Conservation (phyloP, 139 green algal species). For the Coelastrella sp. region DNA sequence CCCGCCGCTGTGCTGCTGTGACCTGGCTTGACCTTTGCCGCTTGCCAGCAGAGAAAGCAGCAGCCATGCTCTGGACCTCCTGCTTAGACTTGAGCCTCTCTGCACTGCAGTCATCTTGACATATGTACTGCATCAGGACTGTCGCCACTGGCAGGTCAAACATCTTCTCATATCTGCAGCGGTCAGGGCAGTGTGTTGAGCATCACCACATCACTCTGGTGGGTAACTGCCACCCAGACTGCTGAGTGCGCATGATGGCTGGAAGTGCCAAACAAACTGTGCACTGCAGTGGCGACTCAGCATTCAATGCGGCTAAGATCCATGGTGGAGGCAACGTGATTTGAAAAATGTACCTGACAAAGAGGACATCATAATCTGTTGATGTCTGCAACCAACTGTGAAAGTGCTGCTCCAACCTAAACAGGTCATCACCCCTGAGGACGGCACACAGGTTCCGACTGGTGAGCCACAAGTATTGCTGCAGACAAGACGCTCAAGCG, state of each 20-base stretch:
- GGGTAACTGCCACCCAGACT: no score
- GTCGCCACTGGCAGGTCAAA: constrained; percentile 53
- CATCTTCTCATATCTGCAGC: constrained; percentile 61
- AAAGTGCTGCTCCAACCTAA: constrained; percentile 61
- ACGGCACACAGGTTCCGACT: no score
- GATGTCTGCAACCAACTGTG: constrained; percentile 44
- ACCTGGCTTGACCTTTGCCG: constrained; percentile 43
- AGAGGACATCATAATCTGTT: constrained; percentile 49
- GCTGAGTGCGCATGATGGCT: neutral
- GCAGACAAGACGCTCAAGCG: no score
- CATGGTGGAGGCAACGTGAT: no score
- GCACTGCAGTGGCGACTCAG: neutral
- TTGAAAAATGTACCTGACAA: constrained; percentile 62
- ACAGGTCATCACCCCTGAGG: constrained; percentile 60
- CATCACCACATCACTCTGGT: no score
- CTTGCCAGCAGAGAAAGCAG: constrained; percentile 11
- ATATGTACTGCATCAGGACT: constrained; percentile 45
- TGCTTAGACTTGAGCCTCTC: neutral
- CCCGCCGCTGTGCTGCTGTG: neutral
- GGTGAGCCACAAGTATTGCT: no score
- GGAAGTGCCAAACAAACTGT: neutral
- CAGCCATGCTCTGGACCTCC: constrained; percentile 17
- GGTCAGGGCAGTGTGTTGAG: neutral
- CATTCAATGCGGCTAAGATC: neutral
- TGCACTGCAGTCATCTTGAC: neutral